These are phyloP conservation scores for Solanum corneliomulleri DNA, from an alignment of 257 asterid genomes.

Conservation along the genomic window DNA sequence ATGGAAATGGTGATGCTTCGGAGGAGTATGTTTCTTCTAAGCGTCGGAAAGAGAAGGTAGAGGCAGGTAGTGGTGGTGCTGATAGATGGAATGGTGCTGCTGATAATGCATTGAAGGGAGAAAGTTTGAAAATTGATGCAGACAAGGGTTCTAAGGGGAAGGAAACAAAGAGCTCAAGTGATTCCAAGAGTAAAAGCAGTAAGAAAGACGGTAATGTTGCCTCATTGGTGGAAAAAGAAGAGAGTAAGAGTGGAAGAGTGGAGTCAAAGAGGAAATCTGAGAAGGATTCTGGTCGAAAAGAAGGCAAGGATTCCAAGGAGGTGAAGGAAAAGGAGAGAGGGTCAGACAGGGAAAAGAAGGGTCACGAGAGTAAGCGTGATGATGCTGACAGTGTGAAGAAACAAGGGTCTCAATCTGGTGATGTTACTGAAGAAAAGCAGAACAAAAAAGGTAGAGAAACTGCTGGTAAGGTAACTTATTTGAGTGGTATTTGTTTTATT, in stretches of 20 bases:
- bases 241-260: slow-evolving; percentile 38
- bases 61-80: slow-evolving; percentile 25
- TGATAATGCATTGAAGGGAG: slow-evolving; percentile 46
- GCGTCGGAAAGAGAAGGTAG: slow-evolving; percentile 66
- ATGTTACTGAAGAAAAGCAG: slow-evolving; percentile 49
- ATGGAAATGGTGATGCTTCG: slow-evolving; percentile 50
- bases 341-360: slow-evolving; percentile 61
- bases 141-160: slow-evolving; percentile 34
- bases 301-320: slow-evolving; percentile 38
- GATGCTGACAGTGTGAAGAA: slow-evolving; percentile 45
- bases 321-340: slow-evolving; percentile 65
- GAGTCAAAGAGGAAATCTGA: slow-evolving; percentile 82
- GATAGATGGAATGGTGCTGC: slow-evolving; percentile 80
- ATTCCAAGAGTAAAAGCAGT: slow-evolving; percentile 52
- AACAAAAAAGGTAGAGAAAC: slow-evolving; percentile 58
- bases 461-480: slow-evolving; percentile 65
- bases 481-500: slow-evolving; percentile 10
- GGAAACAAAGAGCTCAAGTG: slow-evolving; percentile 52
- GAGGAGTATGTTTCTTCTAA: slow-evolving; percentile 71
- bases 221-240: slow-evolving; percentile 50
- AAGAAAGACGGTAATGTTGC: slow-evolving; percentile 50
- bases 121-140: slow-evolving; percentile 31
- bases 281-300: slow-evolving; percentile 65
- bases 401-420: slow-evolving; percentile 38
- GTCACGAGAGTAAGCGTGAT: slow-evolving; percentile 47